Evolutionary conservation across 1,139 yeast genomes (phyloP).

Genomic region (Pichia sp.): DNA sequence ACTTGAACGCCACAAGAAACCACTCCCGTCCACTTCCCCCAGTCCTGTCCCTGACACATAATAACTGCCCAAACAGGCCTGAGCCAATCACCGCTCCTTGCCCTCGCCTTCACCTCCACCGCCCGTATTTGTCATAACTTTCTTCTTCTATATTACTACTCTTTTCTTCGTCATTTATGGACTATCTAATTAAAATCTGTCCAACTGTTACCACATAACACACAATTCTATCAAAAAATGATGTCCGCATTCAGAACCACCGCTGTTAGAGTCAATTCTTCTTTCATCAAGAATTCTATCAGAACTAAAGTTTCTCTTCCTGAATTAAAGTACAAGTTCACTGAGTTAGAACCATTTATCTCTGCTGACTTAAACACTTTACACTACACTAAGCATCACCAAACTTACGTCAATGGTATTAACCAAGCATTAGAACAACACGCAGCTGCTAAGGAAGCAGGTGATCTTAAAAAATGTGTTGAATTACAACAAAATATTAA

Average conservation of each 20-base stretch:
- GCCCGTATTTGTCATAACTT: neutral
- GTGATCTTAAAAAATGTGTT: slow-evolving; percentile 61
- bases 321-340: slow-evolving; percentile 80
- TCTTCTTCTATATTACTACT: too few species aligned
- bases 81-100: too few species aligned
- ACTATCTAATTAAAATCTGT: neutral
- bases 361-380: slow-evolving; percentile 85
- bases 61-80: too few species aligned
- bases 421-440: slow-evolving; percentile 77
- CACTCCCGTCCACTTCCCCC: too few species aligned
- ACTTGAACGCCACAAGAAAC: too few species aligned
- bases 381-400: slow-evolving; percentile 92
- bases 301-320: slow-evolving; percentile 76
- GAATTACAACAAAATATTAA: slow-evolving; percentile 76
- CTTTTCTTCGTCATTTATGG: neutral
- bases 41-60: too few species aligned
- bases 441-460: slow-evolving; percentile 60
- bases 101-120: neutral
- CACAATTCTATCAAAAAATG: slow-evolving; percentile 5
- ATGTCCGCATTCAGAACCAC: slow-evolving; percentile 24
- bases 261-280: slow-evolving; percentile 7
- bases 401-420: slow-evolving; percentile 86
- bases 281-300: slow-evolving; percentile 22
- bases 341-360: slow-evolving; percentile 85
- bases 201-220: neutral